Base-by-base conservation (phyloP, 2,329 filamentous ascomycete species). In the Apiospora hydei region DNA sequence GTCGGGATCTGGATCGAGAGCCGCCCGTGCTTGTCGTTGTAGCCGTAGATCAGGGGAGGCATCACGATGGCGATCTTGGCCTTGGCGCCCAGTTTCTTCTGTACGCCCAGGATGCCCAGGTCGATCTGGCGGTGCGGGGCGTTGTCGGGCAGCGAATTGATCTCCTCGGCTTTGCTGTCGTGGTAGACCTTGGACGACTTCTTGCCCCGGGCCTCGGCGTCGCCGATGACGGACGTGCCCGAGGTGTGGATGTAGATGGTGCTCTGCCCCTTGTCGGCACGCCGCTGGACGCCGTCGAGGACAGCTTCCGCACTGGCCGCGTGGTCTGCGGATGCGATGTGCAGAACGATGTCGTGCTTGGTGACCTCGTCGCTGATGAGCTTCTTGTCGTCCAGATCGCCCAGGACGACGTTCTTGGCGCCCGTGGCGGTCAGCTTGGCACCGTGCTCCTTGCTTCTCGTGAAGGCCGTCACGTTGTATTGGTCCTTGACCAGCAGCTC, bases 231-330 rank as follows among this genome's bases (percentile, higher is more conserved):
- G 13, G 79, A 81, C 8, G 83, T 83, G 5, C 85, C 86, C 8
- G 82, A 84, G 3, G 85, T 88, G 75, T 87, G 86, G 71, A 87
- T 86, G 79, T 82, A 88, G 72, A 85, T 84, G 24, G 84, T 85
- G 34, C 72, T 72, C 41, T 82, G 80, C 14, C 79, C 80, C 46
- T 81, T 74, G 1, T 77, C 73, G 1, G 83, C 81, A 10, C 84
- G 81, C 70, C 82, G 74, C 67, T 80, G 74, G 69, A 88, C 76
- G 8, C 84, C 86, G 13, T 82, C 80, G 4, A 87, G 76, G 16
- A 88, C 80, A 21, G 85, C 84, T 74, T 84, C 74, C 1, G 81
- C 85, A 16, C 82, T 84, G 14, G 84, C 83, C 24, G 85, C 76
- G 72, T 88, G 82, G 77, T 88, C 85, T 4, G 85, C 84, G 4